Percentiles rank a stretch among this genome's conserved stretches.
Conservation (phyloP, 352 stramenopile species). For the Phytophthora megakarya region DNA sequence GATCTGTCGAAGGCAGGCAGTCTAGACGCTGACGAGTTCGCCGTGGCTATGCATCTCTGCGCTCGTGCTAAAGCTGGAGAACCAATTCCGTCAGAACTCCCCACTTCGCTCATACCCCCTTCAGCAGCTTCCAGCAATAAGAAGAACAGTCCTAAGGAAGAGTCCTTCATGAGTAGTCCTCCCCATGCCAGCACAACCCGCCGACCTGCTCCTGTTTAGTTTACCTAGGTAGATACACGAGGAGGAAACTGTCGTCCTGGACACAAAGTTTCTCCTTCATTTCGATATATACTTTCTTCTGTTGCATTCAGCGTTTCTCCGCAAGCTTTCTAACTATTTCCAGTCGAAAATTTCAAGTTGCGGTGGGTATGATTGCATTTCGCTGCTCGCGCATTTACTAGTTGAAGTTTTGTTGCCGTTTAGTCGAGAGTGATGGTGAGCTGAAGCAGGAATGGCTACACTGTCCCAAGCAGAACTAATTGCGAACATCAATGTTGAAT, state of each 20-base stretch:
- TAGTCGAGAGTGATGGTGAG: slow-evolving; percentile 30
- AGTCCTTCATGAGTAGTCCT: slow-evolving; percentile 7
- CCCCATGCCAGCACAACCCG: slow-evolving; percentile 21
- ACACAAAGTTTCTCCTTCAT: slow-evolving; percentile 1
- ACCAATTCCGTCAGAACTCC: slow-evolving; percentile 63
- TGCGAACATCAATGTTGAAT: slow-evolving; percentile 9
- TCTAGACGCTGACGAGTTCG: slow-evolving; percentile 91
- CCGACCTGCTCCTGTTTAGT: slow-evolving; percentile 23
- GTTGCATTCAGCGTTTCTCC: not conserved
- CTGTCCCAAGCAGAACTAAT: not conserved
- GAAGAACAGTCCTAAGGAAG: too few relatives aligned
- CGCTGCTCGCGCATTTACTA: slow-evolving; percentile 10
- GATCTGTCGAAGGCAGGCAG: slow-evolving; percentile 90
- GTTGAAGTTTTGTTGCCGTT: slow-evolving; percentile 17
- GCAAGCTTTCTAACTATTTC: not conserved
- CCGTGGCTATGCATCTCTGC: slow-evolving; percentile 91
- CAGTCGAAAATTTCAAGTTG: not conserved
- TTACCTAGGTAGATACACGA: slow-evolving; percentile 11
- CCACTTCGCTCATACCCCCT: slow-evolving; percentile 59
- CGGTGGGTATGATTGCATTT: not conserved
- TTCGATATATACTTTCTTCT: slow-evolving; percentile 7
- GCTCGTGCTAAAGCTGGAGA: slow-evolving; percentile 75
- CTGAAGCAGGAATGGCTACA: slow-evolving; percentile 28
- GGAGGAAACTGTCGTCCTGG: slow-evolving; percentile 1
- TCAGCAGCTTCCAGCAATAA: too few relatives aligned